phyloP scores from a whole-genome alignment of 129 eudicot species.

The Glebionis coronaria region DNA sequence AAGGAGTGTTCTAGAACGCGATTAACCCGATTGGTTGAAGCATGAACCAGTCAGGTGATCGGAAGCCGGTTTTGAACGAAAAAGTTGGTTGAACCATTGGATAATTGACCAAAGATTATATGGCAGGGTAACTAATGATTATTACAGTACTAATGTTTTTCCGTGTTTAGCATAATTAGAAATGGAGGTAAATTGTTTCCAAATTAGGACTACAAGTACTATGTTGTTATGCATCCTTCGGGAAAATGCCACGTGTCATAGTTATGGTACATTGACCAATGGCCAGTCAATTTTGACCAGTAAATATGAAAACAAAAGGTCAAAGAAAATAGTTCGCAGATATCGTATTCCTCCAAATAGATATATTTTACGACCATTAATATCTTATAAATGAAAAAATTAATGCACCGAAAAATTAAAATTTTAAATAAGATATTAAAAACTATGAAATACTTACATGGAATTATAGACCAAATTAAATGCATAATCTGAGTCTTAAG shows the following conservation, averaged over 20 bases:
- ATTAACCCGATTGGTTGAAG: too few species aligned
- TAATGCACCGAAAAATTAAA: too few species aligned
- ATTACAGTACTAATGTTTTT: too few species aligned
- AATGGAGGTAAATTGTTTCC: background rate
- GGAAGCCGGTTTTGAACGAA: too few species aligned
- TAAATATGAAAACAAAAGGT: constrained; percentile 11
- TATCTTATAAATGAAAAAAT: background rate
- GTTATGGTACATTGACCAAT: background rate
- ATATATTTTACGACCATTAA: background rate
- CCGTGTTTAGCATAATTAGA: background rate
- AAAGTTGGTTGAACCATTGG: too few species aligned
- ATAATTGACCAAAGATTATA: too few species aligned
- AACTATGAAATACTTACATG: background rate
- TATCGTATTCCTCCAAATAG: background rate
- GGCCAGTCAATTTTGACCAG: constrained; percentile 10
- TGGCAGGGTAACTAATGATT: background rate
- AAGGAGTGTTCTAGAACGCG: too few species aligned
- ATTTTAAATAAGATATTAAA: too few species aligned
- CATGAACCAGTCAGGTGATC: too few species aligned
- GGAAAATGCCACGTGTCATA: constrained; percentile 26
- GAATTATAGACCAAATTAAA: background rate
- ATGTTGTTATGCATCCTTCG: constrained; percentile 4
- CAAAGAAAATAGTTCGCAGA: background rate
- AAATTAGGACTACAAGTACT: background rate
- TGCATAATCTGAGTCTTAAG: constrained; percentile 13